Conservation (phyloP, 2,329 filamentous ascomycete genomes). For the Tolypocladium pustulatum region DNA sequence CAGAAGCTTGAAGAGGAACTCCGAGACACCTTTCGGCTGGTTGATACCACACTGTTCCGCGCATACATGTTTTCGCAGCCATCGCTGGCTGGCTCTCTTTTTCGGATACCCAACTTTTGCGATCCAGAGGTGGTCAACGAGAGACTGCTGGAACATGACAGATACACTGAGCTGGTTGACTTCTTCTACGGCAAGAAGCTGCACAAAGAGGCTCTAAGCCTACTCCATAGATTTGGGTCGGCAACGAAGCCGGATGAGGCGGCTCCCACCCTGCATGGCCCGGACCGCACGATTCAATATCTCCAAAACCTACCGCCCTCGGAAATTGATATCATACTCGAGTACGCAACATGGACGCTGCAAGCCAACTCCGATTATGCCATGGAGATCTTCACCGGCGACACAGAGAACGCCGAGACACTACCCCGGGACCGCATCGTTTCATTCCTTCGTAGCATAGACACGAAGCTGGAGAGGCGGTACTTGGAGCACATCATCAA, state of each 20-base stretch:
- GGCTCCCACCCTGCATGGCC: slow-evolving; percentile 58
- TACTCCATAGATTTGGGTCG: slow-evolving; percentile 72
- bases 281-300: slow-evolving; percentile 76
- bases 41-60: slow-evolving; percentile 90
- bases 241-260: slow-evolving; percentile 38
- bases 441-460: slow-evolving; percentile 60
- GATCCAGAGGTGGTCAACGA: slow-evolving; percentile 93
- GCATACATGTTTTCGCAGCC: slow-evolving; percentile 91
- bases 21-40: slow-evolving; percentile 65
- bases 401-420: slow-evolving; percentile 90
- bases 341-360: slow-evolving; percentile 85
- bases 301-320: slow-evolving; percentile 82
- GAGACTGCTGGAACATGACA: slow-evolving; percentile 75
- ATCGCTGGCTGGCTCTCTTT: slow-evolving; percentile 74
- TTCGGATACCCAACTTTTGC: slow-evolving; percentile 94
- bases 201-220: slow-evolving; percentile 74
- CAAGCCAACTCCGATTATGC: slow-evolving; percentile 60
- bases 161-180: slow-evolving; percentile 92
- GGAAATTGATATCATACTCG: slow-evolving; percentile 80
- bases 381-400: slow-evolving; percentile 88
- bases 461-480: slow-evolving; percentile 59
- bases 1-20: slow-evolving; percentile 61
- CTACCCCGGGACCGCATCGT: slow-evolving; percentile 69
- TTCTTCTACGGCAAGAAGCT: slow-evolving; percentile 94
- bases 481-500: slow-evolving; percentile 89